A percentile compares a stretch with the other conserved stretches of the same genome.
Evolutionary conservation across 2,329 filamentous ascomycete genomes (phyloP).

Genomic region (Botrytis pseudocinerea): DNA sequence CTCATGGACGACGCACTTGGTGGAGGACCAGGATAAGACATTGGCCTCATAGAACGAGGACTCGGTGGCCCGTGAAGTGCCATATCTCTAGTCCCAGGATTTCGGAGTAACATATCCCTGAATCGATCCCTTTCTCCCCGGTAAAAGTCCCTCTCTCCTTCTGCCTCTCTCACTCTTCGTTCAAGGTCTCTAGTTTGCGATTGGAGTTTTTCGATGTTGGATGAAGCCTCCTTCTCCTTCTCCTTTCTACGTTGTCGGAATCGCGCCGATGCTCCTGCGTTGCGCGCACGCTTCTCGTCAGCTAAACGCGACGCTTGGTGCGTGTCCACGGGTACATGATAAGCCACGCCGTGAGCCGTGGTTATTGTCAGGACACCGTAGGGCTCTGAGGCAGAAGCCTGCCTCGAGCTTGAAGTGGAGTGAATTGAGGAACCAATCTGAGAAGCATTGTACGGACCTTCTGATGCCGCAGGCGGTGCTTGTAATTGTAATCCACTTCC

Average conservation of each 20-base stretch:
- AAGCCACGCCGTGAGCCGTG: conserved; percentile 52
- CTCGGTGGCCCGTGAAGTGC: conserved; percentile 55
- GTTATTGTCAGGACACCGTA: conserved; percentile 42
- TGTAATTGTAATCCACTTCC: conserved; percentile 39
- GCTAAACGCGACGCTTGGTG: conserved; percentile 80
- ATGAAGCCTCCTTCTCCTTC: conserved; percentile 71
- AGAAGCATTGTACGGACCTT: conserved; percentile 42
- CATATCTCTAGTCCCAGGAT: conserved; percentile 56
- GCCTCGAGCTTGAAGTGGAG: conserved; percentile 38
- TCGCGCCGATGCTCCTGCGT: conserved; percentile 80
- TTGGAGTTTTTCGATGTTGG: conserved; percentile 68
- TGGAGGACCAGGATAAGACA: conserved; percentile 33
- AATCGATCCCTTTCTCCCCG: conserved; percentile 71
- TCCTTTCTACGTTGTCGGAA: conserved; percentile 82
- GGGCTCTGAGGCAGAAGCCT: conserved; percentile 40
- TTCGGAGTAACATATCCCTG: conserved; percentile 62
- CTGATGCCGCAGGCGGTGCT: conserved; percentile 35
- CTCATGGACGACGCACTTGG: conserved; percentile 28
- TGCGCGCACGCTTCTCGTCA: conserved; percentile 82
- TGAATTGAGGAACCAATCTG: conserved; percentile 37
- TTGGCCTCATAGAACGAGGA: conserved; percentile 42
- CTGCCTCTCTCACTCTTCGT: conserved; percentile 52
- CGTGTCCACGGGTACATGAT: conserved; percentile 71
- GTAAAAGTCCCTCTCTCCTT: conserved; percentile 71
- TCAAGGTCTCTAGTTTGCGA: conserved; percentile 68